These are phyloP conservation scores for Russula sp. DNA, from an alignment of 768 basidiomycete genomes.

Conservation along the genomic window DNA sequence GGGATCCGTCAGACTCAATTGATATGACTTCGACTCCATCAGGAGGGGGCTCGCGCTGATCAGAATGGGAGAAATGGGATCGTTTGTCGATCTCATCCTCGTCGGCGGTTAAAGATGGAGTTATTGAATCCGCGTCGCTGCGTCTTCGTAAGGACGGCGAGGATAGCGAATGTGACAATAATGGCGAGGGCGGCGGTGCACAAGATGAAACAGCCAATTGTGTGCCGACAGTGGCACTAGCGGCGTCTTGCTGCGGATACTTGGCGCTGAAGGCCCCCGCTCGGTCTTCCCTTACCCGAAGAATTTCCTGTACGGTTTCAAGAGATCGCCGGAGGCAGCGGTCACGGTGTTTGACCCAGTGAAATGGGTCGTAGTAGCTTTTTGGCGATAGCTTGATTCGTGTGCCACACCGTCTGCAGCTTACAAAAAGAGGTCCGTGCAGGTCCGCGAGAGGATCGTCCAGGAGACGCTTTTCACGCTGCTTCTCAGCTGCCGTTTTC, in stretches of 20 bases:
- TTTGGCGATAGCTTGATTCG: conserved; percentile 31
- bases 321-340: conserved; percentile 29
- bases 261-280: background rate
- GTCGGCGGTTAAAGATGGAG: conserved; percentile 24
- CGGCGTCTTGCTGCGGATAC: background rate
- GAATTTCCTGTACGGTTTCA: conserved; percentile 22
- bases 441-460: conserved; percentile 31
- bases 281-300: conserved; percentile 20
- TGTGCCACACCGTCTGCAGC: conserved; percentile 29
- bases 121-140: conserved; percentile 7
- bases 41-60: conserved; percentile 3
- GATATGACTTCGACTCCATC: background rate
- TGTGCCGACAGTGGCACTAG: background rate
- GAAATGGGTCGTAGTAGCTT: conserved; percentile 29
- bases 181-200: conserved; percentile 9
- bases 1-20: background rate
- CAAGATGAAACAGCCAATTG: background rate
- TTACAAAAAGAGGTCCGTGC: conserved; percentile 25
- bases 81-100: conserved; percentile 25
- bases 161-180: conserved; percentile 1
- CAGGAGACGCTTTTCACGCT: conserved; percentile 27
- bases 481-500: conserved; percentile 28
- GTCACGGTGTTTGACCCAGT: conserved; percentile 31
- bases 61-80: conserved; percentile 3
- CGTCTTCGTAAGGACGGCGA: conserved; percentile 12